Base-by-base conservation (phyloP, 2,329 filamentous ascomycete species). In the Fusarium scirpi region DNA sequence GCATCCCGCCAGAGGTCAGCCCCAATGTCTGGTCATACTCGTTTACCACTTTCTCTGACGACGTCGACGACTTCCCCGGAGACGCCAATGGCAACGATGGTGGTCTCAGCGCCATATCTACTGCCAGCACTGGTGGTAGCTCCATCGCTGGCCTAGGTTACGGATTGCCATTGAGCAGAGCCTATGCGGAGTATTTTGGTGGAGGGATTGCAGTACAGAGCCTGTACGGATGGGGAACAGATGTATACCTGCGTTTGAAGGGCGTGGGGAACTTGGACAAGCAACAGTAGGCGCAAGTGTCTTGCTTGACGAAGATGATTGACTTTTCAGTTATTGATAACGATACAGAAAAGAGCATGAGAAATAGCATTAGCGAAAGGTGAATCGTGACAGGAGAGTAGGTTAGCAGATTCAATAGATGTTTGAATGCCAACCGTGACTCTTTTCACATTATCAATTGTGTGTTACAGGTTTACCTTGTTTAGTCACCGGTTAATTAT, bases 171-270 rank as follows among this genome's bases (percentile, higher is more conserved):
- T 82, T 99, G 24, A 94, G 94, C 56, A 87, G 96, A 67, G 95
- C 96, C 0, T 99, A 99, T 77, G 96, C 96, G 1, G 95, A 99
- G 83, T 99, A 98, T 76, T 99, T 99, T 84, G 96, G 96, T 4
- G 96, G 96, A 1, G 94, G 94, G 5, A 96, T 99, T 62, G 91
- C 91, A 7, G 91, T 99, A n/a, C 95, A 99, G 85, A 98, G 94
- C 78, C 81, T 98, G 48, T 96, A 94, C 84, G 95, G 96, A 6
- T 99, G 96, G 96, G 96, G 89, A 6, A 90, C 88, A 8, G 90
- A 92, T 76, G 90, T 92, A 3, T 92, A 92, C 74, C 78, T 92
- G 48, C 82, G 88, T 51, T 78, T 92, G 44, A 90, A 90, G 77
- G 89, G 89, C 4, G 86, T 91, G 10, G 88, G 86, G 12, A 87